phyloP scores from a whole-genome alignment of 2,329 filamentous ascomycete genomes.

The Talaromyces sp. region DNA sequence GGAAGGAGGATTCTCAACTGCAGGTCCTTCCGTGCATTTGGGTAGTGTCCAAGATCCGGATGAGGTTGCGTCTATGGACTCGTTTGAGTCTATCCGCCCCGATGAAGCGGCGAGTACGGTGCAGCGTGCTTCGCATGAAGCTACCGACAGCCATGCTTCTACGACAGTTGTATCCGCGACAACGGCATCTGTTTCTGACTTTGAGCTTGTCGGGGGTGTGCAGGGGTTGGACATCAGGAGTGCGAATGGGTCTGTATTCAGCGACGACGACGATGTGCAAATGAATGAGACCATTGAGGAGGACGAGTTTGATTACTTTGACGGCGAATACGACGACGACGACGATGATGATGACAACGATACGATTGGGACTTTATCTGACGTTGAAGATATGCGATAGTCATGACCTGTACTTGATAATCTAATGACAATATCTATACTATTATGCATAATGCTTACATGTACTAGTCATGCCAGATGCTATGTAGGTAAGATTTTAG shows the following conservation, averaged over 20 bases:
- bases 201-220: slow-evolving; percentile 11
- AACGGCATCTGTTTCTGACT: neutral
- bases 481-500: neutral
- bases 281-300: neutral
- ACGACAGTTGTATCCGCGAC: slow-evolving; percentile 23
- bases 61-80: slow-evolving; percentile 27
- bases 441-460: neutral
- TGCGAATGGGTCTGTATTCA: neutral
- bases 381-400: neutral
- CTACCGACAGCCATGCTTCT: slow-evolving; percentile 32
- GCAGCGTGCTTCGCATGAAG: slow-evolving; percentile 36
- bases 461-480: neutral
- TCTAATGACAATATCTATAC: neutral
- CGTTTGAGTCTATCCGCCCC: slow-evolving; percentile 28
- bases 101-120: slow-evolving; percentile 35
- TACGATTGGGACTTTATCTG: slow-evolving; percentile 10
- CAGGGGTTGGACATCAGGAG: slow-evolving; percentile 7
- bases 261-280: neutral
- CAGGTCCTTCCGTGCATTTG: slow-evolving; percentile 36
- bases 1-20: slow-evolving; percentile 36
- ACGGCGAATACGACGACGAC: slow-evolving; percentile 11
- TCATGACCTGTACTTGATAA: neutral
- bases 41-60: slow-evolving; percentile 22
- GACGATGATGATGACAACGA: slow-evolving; percentile 21
- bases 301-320: slow-evolving; percentile 13